A percentile compares a stretch with the other conserved stretches of the same genome.
Conservation (phyloP, 2,329 filamentous ascomycete species). For the Bipolaris sorokiniana region DNA sequence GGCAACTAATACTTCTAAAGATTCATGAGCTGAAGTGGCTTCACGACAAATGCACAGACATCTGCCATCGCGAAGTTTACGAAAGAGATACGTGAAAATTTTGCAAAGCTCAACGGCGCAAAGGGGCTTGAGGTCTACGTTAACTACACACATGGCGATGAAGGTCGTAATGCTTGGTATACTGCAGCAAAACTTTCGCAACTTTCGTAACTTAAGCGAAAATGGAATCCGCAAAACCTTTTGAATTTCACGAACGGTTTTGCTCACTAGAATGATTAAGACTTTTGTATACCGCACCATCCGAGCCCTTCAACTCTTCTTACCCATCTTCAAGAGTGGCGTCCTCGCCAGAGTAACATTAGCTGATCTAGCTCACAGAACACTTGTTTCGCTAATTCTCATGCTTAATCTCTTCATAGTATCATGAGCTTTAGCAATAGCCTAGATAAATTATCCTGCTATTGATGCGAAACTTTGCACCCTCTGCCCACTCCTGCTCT, state of each 20-base stretch:
- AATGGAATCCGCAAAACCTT: constrained; percentile 4
- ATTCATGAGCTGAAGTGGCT: constrained; percentile 11
- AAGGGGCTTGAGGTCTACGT: constrained; percentile 8
- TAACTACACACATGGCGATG: constrained; percentile 9
- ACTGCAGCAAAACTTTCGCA: constrained; percentile 2
- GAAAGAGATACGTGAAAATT: constrained; percentile 1
- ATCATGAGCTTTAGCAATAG: not conserved
- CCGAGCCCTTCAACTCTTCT: not conserved
- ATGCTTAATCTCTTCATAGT: not conserved
- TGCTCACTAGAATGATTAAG: not conserved
- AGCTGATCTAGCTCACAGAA: not conserved
- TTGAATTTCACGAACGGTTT: constrained; percentile 9
- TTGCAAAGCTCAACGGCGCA: constrained; percentile 4
- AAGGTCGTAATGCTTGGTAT: constrained; percentile 6
- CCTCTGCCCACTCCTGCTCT: not conserved
- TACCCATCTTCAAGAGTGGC: not conserved
- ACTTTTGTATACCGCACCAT: not conserved
- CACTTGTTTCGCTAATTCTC: not conserved
- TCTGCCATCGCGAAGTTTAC: constrained; percentile 1
- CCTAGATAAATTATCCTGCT: not conserved
- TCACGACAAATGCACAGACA: constrained; percentile 1
- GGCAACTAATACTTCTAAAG: not conserved
- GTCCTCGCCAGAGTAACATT: not conserved
- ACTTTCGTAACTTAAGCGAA: not conserved
- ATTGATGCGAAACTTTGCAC: not conserved